Percentiles rank a stretch among this genome's conserved stretches.
Conservation (phyloP, 208 protist genomes). For the Leishmania braziliensis region DNA sequence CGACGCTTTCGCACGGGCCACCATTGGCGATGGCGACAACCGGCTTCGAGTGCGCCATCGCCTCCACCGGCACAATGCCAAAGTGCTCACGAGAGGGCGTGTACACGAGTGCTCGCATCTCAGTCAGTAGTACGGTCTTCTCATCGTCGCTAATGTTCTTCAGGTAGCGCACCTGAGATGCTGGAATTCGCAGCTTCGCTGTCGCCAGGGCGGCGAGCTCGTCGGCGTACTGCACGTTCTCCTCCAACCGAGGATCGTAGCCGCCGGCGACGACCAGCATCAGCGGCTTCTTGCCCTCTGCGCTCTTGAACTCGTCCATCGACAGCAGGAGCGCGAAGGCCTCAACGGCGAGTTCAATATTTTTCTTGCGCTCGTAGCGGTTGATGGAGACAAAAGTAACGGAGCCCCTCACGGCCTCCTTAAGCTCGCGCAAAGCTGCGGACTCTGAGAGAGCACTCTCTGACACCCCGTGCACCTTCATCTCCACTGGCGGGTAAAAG, state of each 20-base stretch:
- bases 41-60: slow-evolving; percentile 72
- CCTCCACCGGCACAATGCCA: slow-evolving; percentile 93
- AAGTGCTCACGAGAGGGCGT: slow-evolving; percentile 96
- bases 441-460: slow-evolving; percentile 8
- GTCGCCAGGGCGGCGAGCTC: slow-evolving; percentile 67
- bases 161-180: slow-evolving; percentile 69
- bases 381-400: slow-evolving; percentile 96
- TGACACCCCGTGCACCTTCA: slow-evolving; percentile 13
- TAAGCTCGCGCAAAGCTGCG: slow-evolving; percentile 16
- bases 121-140: slow-evolving; percentile 69
- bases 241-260: slow-evolving; percentile 69
- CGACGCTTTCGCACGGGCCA: slow-evolving; percentile 92
- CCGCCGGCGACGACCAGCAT: slow-evolving; percentile 89
- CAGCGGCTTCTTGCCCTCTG: slow-evolving; percentile 10
- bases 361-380: slow-evolving; percentile 98
- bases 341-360: slow-evolving; percentile 91
- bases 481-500: slow-evolving; percentile 78
- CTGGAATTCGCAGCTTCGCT: slow-evolving; percentile 29
- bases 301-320: slow-evolving; percentile 28
- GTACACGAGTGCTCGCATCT: slow-evolving; percentile 89
- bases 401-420: slow-evolving; percentile 16
- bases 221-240: slow-evolving; percentile 83
- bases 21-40: slow-evolving; percentile 93
- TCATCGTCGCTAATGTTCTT: slow-evolving; percentile 78
- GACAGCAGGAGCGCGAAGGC: slow-evolving; percentile 60